Evolutionary conservation across 768 basidiomycete genomes (phyloP).

Genomic region (Panus rudis): DNA sequence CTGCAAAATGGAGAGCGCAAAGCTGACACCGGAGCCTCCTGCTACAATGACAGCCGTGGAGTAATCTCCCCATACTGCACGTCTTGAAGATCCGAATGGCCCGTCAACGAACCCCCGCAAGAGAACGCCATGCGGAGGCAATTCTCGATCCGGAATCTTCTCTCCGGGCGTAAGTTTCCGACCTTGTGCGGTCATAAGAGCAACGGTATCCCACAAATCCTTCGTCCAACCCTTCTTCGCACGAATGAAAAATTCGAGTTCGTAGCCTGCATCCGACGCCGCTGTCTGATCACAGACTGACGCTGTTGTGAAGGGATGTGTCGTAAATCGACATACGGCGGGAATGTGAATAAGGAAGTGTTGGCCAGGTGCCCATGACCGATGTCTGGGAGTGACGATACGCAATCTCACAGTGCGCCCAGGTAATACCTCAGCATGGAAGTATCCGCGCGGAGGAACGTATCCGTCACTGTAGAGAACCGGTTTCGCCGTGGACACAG

Average conservation of each 20-base stretch:
- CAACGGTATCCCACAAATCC: slow-evolving; percentile 53
- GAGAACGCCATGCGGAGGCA: slow-evolving; percentile 42
- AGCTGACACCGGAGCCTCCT: slow-evolving; percentile 74
- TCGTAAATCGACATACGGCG: slow-evolving; percentile 48
- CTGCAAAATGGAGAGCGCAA: slow-evolving; percentile 59
- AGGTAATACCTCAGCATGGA: slow-evolving; percentile 59
- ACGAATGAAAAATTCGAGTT: slow-evolving; percentile 61
- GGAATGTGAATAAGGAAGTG: slow-evolving; percentile 68
- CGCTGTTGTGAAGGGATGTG: slow-evolving; percentile 71
- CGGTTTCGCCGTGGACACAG: slow-evolving; percentile 1
- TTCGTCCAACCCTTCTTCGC: slow-evolving; percentile 65
- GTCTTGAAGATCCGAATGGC: slow-evolving; percentile 58
- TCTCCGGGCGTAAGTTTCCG: slow-evolving; percentile 24
- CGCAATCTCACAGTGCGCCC: slow-evolving; percentile 68
- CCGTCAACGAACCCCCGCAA: slow-evolving; percentile 57
- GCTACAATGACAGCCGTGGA: slow-evolving; percentile 56
- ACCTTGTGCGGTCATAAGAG: slow-evolving; percentile 26
- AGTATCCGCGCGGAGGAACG: slow-evolving; percentile 59
- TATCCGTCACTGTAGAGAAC: too few species aligned
- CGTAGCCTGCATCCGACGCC: slow-evolving; percentile 39
- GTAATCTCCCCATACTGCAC: slow-evolving; percentile 52
- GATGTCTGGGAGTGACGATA: slow-evolving; percentile 44
- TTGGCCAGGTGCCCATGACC: slow-evolving; percentile 74
- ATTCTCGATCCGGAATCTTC: slow-evolving; percentile 21
- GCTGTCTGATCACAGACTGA: slow-evolving; percentile 47